Evolutionary conservation across 495 filamentous ascomycete genomes (phyloP).

Genomic region (Trichoderma reesei): DNA sequence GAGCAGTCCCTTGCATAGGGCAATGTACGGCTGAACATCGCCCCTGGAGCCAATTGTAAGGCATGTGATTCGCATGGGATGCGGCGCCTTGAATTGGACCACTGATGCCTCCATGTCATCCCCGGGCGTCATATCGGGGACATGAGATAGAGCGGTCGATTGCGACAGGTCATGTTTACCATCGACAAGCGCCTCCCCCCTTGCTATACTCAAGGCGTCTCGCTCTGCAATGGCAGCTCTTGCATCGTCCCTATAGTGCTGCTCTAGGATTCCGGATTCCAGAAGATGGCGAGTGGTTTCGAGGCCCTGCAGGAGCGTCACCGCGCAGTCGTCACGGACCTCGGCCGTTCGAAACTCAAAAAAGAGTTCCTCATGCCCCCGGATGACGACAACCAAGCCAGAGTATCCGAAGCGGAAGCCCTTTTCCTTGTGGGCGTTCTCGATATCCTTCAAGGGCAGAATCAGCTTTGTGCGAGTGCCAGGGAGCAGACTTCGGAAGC

Average conservation of each 20-base stretch:
- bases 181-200: slow-evolving; percentile 48
- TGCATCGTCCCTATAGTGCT: slow-evolving; percentile 59
- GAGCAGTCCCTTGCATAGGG: slow-evolving; percentile 81
- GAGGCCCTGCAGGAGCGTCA: slow-evolving; percentile 67
- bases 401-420: slow-evolving; percentile 90
- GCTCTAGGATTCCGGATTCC: slow-evolving; percentile 59
- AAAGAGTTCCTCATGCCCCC: slow-evolving; percentile 92
- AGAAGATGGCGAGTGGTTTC: slow-evolving; percentile 62
- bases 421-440: slow-evolving; percentile 91
- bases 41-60: slow-evolving; percentile 92
- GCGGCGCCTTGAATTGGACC: slow-evolving; percentile 83
- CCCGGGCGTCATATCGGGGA: slow-evolving; percentile 62
- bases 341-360: slow-evolving; percentile 81
- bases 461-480: slow-evolving; percentile 92
- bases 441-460: slow-evolving; percentile 81
- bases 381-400: slow-evolving; percentile 82
- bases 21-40: slow-evolving; percentile 96
- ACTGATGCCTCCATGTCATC: slow-evolving; percentile 89
- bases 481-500: slow-evolving; percentile 84
- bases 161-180: slow-evolving; percentile 45
- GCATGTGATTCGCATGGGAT: slow-evolving; percentile 80
- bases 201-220: slow-evolving; percentile 69
- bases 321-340: slow-evolving; percentile 75
- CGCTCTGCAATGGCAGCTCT: slow-evolving; percentile 77
- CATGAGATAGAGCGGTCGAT: slow-evolving; percentile 42